Evolutionary conservation across 345 rosid species (phyloP), one percentile per base, ranked within the genome.

Genomic region (Pseudoturritis turrita): DNA sequence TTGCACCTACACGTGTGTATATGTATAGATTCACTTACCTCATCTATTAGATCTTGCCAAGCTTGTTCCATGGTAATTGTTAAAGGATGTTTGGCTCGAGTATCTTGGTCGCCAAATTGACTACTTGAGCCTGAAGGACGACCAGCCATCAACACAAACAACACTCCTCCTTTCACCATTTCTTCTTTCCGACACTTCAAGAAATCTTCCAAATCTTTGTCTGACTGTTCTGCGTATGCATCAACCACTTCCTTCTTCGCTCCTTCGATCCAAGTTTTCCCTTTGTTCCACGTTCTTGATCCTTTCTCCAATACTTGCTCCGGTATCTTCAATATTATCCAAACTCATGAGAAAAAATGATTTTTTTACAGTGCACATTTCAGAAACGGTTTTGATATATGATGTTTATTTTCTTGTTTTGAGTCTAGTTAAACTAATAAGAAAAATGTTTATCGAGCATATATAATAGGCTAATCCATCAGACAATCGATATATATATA

Each of bases 211-310:
- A 86, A 74, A 62, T 86, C 88, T 63, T 79, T 80, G 26, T 83
- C 82, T 17, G 90, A 77, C 65, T 77, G 87, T 70, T 79, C 79
- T 12, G 83, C 79, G 17, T 74, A 86, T 23, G 90, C 90, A 52
- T 86, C 81, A 7, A 75, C 82, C 11, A 81, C 87, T 53, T 78
- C 87, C 45, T 72, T 77, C 49, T 73, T 75, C 17, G 85, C 80
- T 65, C 90, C 86, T 11, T 86, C 87, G 10, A 86, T 83, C 90
- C 90, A 86, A 10, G 81, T 84, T 65, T 74, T 82, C 28, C 86
- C 86, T 72, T 72, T 77, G 79, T 83, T 86, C 90, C 87, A 86
- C 17, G 82, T 78, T 41, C 40, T 36, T 15, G 84, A 81, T 31
- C 72, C 82, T 65, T 80, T 83, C 47, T 80, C 79, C 46, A 73